Conservation (phyloP, 2,329 filamentous ascomycete species). For the Sporothrix dimorphospora region DNA sequence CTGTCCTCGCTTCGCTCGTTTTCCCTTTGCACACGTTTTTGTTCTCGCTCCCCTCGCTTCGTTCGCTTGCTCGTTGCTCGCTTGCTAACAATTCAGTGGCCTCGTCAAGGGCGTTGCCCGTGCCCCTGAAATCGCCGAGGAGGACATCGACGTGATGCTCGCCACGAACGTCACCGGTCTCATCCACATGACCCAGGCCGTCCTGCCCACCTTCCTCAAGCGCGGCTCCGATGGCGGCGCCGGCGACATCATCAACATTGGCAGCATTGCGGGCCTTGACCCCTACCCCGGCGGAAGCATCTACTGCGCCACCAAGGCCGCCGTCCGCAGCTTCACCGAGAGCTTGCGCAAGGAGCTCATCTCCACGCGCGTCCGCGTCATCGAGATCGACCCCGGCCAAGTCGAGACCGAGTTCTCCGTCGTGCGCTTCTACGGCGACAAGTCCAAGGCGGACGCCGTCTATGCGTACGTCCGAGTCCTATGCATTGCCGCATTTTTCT, state of each 20-base stretch:
- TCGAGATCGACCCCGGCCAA: constrained; percentile 88
- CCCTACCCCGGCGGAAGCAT: constrained; percentile 84
- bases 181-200: constrained; percentile 94
- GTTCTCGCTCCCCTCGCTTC: neutral
- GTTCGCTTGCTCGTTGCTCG: neutral
- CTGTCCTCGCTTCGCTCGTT: neutral
- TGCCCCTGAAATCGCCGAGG: constrained; percentile 78
- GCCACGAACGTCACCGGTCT: constrained; percentile 91
- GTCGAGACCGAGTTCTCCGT: constrained; percentile 94
- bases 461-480: constrained; percentile 83
- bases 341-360: constrained; percentile 82
- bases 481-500: no score
- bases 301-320: constrained; percentile 92
- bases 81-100: constrained; percentile 58
- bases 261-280: constrained; percentile 87
- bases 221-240: constrained; percentile 69
- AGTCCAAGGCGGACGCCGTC: constrained; percentile 84
- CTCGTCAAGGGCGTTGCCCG: constrained; percentile 86
- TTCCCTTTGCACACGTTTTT: no score
- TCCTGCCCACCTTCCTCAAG: constrained; percentile 79
- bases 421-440: constrained; percentile 86
- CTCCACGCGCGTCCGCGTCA: constrained; percentile 76
- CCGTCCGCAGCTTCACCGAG: constrained; percentile 83
- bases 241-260: constrained; percentile 94
- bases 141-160: constrained; percentile 87